A percentile compares a stretch with the other conserved stretches of the same genome.
Conservation (phyloP, 306 rosid species). For the Hippophae rhamnoides region DNA sequence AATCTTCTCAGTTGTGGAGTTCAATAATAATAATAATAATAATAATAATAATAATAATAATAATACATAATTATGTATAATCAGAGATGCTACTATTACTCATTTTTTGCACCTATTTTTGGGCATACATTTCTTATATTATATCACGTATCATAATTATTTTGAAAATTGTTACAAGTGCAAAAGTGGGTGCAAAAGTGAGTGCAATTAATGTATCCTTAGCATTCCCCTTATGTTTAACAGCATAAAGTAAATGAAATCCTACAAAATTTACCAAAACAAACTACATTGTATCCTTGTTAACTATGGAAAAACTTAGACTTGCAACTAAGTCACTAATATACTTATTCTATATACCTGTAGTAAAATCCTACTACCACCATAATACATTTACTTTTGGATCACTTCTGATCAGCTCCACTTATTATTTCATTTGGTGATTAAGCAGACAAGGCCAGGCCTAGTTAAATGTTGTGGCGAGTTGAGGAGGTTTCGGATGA, state of each 20-base stretch:
- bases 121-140: no score
- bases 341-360: slow-evolving; percentile 26
- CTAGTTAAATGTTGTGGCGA: slow-evolving; percentile 21
- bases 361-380: slow-evolving; percentile 30
- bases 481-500: slow-evolving; percentile 42
- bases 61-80: no score
- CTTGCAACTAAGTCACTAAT: slow-evolving; percentile 21
- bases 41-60: no score
- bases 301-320: slow-evolving; percentile 20
- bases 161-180: no score
- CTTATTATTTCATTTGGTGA: slow-evolving; percentile 15
- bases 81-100: no score
- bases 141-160: no score
- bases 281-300: slow-evolving; percentile 20
- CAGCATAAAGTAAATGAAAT: slow-evolving; percentile 11
- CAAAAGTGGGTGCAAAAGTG: no score
- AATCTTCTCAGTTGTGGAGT: no score
- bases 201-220: no score
- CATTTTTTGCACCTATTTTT: no score
- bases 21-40: no score
- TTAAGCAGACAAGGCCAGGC: slow-evolving; percentile 12
- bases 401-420: slow-evolving; percentile 17
- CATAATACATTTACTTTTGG: slow-evolving; percentile 23
- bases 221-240: background rate
- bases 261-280: slow-evolving; percentile 18